Percentiles rank a stretch among this genome's conserved stretches.
phyloP scores from a whole-genome alignment of 345 rosid genomes.

The Rhizophora apiculata region DNA sequence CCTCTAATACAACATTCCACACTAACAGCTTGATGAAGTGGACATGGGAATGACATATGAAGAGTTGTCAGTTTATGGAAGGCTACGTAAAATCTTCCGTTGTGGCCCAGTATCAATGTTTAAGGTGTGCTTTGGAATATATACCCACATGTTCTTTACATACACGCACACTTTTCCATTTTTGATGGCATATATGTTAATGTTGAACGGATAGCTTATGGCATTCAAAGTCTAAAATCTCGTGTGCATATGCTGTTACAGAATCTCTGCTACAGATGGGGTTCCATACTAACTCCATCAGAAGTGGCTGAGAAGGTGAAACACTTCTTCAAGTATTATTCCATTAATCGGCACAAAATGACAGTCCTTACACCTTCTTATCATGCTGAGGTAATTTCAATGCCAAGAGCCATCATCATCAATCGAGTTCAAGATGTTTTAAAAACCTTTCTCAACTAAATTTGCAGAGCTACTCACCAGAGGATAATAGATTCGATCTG shows the following conservation, averaged over 20 bases:
- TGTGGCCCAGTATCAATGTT: conserved; percentile 99
- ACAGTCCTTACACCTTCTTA: conserved; percentile 88
- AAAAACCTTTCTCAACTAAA: neutral
- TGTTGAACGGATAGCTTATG: neutral
- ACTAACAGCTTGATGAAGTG: conserved; percentile 74
- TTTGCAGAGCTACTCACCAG: conserved; percentile 87
- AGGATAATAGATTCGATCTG: conserved; percentile 85
- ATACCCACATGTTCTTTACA: neutral
- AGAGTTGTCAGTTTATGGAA: conserved; percentile 86
- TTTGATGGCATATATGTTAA: too few species aligned
- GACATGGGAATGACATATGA: conserved; percentile 95
- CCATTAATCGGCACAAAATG: conserved; percentile 96
- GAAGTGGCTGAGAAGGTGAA: conserved; percentile 95
- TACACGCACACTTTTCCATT: too few species aligned
- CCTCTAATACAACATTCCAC: neutral
- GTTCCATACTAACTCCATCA: conserved; percentile 61
- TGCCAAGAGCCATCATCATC: neutral
- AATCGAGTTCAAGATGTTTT: neutral
- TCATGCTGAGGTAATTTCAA: conserved; percentile 76
- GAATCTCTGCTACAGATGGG: conserved; percentile 96
- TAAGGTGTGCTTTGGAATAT: conserved; percentile 47
- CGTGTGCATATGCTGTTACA: conserved; percentile 24
- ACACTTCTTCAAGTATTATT: conserved; percentile 87
- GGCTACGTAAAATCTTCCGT: conserved; percentile 69
- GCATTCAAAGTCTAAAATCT: conserved; percentile 13